phyloP scores from a whole-genome alignment of 176 grass and related monocot genomes.

The Zea luxurians region DNA sequence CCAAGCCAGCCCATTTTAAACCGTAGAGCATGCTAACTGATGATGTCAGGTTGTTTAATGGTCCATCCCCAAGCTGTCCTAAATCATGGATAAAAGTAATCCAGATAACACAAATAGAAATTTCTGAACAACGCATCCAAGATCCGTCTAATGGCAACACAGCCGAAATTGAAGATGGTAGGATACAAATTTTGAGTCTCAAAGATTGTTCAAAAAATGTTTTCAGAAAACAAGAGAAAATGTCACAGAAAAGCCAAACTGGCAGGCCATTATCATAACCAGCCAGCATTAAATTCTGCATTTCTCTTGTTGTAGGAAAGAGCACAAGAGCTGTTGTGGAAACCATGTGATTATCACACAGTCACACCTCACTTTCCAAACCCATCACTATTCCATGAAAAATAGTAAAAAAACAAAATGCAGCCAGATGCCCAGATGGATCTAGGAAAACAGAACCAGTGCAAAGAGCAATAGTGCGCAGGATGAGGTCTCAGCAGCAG shows the following conservation, averaged over 20 bases:
- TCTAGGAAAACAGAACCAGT: neutral
- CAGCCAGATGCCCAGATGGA: neutral
- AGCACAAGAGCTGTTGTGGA: neutral
- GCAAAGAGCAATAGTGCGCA: neutral
- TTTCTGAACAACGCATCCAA: too few relatives aligned
- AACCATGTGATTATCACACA: constrained; percentile 9
- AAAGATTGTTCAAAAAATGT: too few relatives aligned
- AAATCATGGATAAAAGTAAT: too few relatives aligned
- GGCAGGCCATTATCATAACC: constrained; percentile 24
- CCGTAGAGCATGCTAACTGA: too few relatives aligned
- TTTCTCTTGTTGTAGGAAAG: constrained; percentile 10
- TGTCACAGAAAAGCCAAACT: constrained; percentile 62
- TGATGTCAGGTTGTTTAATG: too few relatives aligned
- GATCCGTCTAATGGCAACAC: too few relatives aligned
- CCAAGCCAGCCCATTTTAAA: too few relatives aligned
- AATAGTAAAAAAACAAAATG: neutral
- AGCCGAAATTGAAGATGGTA: too few relatives aligned
- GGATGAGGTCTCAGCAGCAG: neutral
- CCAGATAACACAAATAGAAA: too few relatives aligned
- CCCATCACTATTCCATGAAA: too few relatives aligned
- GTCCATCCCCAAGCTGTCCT: too few relatives aligned
- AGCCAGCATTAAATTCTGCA: constrained; percentile 54
- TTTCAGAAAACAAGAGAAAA: neutral
- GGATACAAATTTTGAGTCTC: too few relatives aligned
- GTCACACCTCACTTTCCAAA: constrained; percentile 31